phyloP scores from a whole-genome alignment of 805 yeast species.

The Candida silvatica region DNA sequence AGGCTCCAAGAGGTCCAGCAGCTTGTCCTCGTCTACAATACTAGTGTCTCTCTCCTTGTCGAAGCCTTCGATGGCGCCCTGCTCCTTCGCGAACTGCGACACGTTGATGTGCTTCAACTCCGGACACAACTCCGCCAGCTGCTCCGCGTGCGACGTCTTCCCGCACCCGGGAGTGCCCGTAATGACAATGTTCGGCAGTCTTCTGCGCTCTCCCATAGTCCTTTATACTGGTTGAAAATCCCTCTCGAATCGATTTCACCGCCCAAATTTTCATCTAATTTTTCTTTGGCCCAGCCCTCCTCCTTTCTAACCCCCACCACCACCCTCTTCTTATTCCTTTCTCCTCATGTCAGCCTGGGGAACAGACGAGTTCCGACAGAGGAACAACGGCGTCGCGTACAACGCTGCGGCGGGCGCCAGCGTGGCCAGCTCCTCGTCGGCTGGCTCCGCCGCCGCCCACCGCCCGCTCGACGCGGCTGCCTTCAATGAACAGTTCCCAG shows the following conservation, averaged over 20 bases:
- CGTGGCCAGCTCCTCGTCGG: too few species aligned
- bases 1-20: conserved; percentile 74
- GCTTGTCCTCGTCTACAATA: conserved; percentile 87
- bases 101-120: conserved; percentile 53
- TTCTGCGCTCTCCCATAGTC: conserved; percentile 25
- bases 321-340: too few species aligned
- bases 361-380: conserved; percentile 1
- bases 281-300: too few species aligned
- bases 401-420: too few species aligned
- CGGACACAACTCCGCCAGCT: conserved; percentile 41
- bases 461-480: too few species aligned
- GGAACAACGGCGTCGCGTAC: conserved; percentile 6
- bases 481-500: too few species aligned
- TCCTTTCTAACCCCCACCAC: too few species aligned
- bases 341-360: too few species aligned
- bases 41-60: conserved; percentile 80
- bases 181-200: conserved; percentile 66
- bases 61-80: conserved; percentile 71
- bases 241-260: too few species aligned
- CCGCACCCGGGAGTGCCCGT: conserved; percentile 97
- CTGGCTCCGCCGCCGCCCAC: too few species aligned
- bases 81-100: conserved; percentile 73
- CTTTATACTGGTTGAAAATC: too few species aligned
- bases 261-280: too few species aligned
- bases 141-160: conserved; percentile 61